Percentiles rank a stretch among this genome's conserved stretches.
phyloP scores from a whole-genome alignment of 139 green algal species.

The Pseudopediastrum boryanum region DNA sequence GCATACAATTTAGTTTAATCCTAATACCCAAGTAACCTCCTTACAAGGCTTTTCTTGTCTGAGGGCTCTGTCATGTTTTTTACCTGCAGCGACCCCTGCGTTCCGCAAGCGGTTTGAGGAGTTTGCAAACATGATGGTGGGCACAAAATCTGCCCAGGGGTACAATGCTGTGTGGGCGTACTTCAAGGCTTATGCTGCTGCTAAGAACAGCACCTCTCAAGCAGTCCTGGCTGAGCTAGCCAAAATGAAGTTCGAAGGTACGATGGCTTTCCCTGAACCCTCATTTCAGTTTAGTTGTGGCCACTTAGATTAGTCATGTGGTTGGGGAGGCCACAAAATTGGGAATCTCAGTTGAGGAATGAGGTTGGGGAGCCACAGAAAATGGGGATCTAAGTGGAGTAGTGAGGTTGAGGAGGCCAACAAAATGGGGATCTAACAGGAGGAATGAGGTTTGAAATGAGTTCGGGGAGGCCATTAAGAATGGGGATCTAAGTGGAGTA shows the following conservation, averaged over 20 bases:
- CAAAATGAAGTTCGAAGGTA: slow-evolving; percentile 14
- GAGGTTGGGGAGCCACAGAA: background rate
- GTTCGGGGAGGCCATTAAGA: background rate
- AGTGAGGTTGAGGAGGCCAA: background rate
- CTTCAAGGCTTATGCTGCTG: background rate
- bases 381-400: background rate
- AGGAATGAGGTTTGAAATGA: background rate
- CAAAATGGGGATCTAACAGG: background rate
- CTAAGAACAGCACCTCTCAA: slow-evolving; percentile 3
- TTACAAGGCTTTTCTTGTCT: background rate
- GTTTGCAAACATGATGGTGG: background rate
- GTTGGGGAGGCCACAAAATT: background rate
- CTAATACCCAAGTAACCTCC: background rate
- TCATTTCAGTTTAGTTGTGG: background rate
- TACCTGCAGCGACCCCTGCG: background rate
- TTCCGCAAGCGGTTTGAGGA: background rate
- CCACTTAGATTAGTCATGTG: background rate
- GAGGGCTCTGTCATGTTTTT: too few relatives aligned
- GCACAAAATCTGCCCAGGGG: slow-evolving; percentile 9
- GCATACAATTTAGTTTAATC: background rate
- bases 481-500: background rate
- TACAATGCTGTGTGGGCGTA: slow-evolving; percentile 21
- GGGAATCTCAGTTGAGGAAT: background rate
- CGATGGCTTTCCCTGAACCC: background rate
- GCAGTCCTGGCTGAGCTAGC: background rate